Evolutionary conservation across 1,139 yeast species (phyloP), one percentile per base, ranked within the genome.

Genomic region (Kodamaea sp.): DNA sequence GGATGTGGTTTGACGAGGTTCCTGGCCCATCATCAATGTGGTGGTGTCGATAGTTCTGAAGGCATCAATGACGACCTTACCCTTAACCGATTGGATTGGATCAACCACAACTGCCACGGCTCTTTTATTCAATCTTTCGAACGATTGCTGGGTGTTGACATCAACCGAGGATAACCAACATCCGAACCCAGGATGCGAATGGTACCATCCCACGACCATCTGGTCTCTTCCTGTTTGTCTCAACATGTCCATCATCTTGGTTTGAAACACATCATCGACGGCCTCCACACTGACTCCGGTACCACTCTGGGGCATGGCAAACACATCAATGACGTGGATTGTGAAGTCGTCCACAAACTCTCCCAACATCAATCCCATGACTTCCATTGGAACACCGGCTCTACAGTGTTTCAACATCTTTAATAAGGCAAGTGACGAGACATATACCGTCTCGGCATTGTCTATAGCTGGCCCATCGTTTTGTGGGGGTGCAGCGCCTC

Each of bases 311-410:
- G 98, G 98, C 98, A 92, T 92, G 40, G 98, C 98, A 73, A 92
- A 92, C 35, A 92, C 98, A 57, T 92, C 98, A 43, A 88, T 89
- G 24, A 92, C 98, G 52, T 90, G 96, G 29, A 94, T 94, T 1
- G 98, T 94, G 64, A 86, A 92, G 44, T 94, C 98, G 60, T 94
- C 98, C 18, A 94, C 95, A 63, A 92, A 90, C 51, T 92, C 97
- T 32, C 99, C 99, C 50, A 94, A 77, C 99, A 94, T 94, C 47
- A 94, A 75, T 3, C 99, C 99, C 99, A 94, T 94, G 32, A 94
- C 99, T 69, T 94, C 99, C 99, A 94, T 94, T 12, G 99, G 99
- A 36, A 94, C 98, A 57, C 99, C 99, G 1, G 98, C 97, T 55
- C 97, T 76, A 29, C 98, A 97, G 58, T 92, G 98, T 63, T 90